Percentiles rank a stretch among this genome's conserved stretches.
phyloP scores from a whole-genome alignment of 1,284 basidiomycete species.

The Sparassis latifolia region DNA sequence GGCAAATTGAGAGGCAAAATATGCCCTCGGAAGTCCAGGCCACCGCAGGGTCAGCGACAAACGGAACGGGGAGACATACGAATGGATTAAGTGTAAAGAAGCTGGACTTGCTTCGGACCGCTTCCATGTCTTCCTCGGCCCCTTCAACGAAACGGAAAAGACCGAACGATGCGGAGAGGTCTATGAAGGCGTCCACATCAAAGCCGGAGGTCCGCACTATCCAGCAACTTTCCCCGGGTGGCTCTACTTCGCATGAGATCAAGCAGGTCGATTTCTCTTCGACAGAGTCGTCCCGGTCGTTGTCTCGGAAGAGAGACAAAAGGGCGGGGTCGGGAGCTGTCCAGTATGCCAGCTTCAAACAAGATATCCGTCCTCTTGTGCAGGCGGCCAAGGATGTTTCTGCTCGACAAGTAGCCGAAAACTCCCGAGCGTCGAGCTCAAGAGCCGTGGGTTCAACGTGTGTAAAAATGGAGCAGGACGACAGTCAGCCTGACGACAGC shows the following conservation, averaged over 20 bases:
- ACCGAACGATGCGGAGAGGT: not conserved
- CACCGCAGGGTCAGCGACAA: not conserved
- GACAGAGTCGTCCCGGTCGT: conserved; percentile 8
- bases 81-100: not conserved
- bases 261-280: conserved; percentile 8
- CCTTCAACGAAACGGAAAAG: not conserved
- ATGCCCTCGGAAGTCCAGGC: not conserved
- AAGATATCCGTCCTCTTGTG: not conserved
- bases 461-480: not conserved
- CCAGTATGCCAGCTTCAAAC: not conserved
- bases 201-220: not conserved
- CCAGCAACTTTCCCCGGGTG: not conserved
- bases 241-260: conserved; percentile 1
- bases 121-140: not conserved
- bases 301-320: not conserved
- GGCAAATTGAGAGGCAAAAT: no score
- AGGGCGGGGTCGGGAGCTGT: not conserved
- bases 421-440: not conserved
- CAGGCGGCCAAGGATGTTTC: not conserved
- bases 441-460: not conserved
- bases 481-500: not conserved
- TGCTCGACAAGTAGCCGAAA: not conserved
- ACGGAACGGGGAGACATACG: not conserved
- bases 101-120: conserved; percentile 1
- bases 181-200: not conserved